Conservation (phyloP, 2,329 filamentous ascomycete species). For the Colletotrichum sp. region DNA sequence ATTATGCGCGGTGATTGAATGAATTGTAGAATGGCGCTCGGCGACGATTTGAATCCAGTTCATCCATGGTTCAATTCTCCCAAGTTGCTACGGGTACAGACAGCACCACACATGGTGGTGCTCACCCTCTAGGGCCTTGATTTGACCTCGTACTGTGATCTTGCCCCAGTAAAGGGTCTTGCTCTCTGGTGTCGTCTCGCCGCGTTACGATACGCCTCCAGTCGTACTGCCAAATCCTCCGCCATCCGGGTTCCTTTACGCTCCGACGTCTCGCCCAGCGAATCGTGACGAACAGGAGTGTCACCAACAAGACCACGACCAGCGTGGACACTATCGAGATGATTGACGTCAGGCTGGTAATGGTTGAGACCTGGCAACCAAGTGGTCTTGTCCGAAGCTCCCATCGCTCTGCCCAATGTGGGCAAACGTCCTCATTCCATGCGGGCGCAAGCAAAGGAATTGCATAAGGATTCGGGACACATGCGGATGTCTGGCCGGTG, state of each 20-base stretch:
- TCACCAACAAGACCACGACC: slow-evolving; percentile 26
- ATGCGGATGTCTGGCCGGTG: slow-evolving; percentile 51
- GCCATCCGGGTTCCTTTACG: slow-evolving; percentile 22
- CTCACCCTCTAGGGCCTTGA: not conserved
- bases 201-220: not conserved
- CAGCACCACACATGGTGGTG: not conserved
- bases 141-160: not conserved
- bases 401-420: slow-evolving; percentile 51
- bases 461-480: slow-evolving; percentile 54
- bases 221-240: slow-evolving; percentile 22
- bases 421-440: slow-evolving; percentile 55
- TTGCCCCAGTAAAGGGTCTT: slow-evolving; percentile 24
- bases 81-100: not conserved
- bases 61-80: not conserved
- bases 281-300: slow-evolving; percentile 19
- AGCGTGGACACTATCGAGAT: slow-evolving; percentile 38
- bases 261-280: slow-evolving; percentile 14
- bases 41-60: not conserved
- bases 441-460: slow-evolving; percentile 56
- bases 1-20: no score
- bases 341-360: slow-evolving; percentile 41
- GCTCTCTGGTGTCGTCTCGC: slow-evolving; percentile 2
- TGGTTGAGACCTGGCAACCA: slow-evolving; percentile 47
- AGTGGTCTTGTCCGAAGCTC: slow-evolving; percentile 43
- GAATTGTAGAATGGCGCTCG: not conserved